phyloP scores from a whole-genome alignment of 306 rosid species.

The Cicer bijugum region DNA sequence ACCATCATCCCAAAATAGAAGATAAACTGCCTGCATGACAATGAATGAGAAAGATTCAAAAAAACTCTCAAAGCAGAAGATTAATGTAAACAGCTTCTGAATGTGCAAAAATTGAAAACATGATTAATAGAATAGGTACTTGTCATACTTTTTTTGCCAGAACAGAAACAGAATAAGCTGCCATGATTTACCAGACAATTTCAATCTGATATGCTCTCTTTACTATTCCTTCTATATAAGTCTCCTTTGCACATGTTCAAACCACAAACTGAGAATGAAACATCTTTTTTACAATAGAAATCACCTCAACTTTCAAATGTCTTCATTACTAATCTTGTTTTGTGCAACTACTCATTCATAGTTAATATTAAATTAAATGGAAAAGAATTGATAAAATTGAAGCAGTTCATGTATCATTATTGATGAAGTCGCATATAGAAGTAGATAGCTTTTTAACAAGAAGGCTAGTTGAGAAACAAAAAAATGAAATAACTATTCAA shows the following conservation, averaged over 20 bases:
- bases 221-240: not conserved
- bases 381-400: not conserved
- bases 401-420: constrained; percentile 6
- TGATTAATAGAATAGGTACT: not conserved
- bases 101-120: not conserved
- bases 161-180: constrained; percentile 13
- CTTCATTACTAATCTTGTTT: not conserved
- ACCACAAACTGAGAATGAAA: not conserved
- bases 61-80: not conserved
- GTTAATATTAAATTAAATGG: not conserved
- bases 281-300: not conserved
- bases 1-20: constrained; percentile 67
- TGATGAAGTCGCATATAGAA: constrained; percentile 9
- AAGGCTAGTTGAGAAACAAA: constrained; percentile 5
- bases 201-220: not conserved
- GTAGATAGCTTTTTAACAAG: not conserved
- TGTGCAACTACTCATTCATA: not conserved
- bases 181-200: not conserved
- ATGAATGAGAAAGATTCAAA: constrained; percentile 14
- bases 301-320: not conserved
- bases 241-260: not conserved
- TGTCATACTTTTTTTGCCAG: not conserved
- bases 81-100: constrained; percentile 3
- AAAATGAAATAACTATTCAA: constrained; percentile 18
- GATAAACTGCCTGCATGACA: constrained; percentile 69